Conservation (phyloP, 108 stramenopile genomes). For the Craspedostauros australis region DNA sequence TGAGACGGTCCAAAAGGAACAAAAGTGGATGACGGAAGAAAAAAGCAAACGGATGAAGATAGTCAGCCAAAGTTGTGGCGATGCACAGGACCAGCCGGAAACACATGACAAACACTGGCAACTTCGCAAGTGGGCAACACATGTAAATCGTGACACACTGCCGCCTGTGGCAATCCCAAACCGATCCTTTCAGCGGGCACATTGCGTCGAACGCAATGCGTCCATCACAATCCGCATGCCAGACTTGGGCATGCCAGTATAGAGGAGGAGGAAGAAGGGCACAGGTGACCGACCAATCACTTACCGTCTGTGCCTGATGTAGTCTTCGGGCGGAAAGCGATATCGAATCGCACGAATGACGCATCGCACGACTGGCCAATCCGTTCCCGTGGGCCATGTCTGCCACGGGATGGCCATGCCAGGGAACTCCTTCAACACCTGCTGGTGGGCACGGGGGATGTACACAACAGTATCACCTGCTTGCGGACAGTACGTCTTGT, state of each 20-base stretch:
- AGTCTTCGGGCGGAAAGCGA: constrained; percentile 73
- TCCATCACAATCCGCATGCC: no score
- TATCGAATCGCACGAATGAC: constrained; percentile 60
- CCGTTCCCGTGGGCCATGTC: constrained; percentile 53
- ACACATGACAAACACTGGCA: no score
- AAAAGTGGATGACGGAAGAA: no score
- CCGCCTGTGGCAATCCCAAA: no score
- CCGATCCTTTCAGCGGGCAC: no score
- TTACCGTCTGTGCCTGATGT: constrained; percentile 28
- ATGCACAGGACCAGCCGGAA: no score
- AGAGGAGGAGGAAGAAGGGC: not conserved
- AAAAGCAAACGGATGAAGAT: no score
- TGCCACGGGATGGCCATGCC: constrained; percentile 69
- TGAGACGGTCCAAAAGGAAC: no score
- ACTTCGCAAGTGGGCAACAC: no score
- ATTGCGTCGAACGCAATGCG: no score
- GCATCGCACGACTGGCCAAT: constrained; percentile 78
- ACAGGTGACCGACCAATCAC: not conserved
- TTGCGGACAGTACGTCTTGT: constrained; percentile 69
- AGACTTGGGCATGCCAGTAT: not conserved
- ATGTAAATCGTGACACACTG: no score
- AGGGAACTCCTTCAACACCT: constrained; percentile 55
- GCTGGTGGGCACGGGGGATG: constrained; percentile 75
- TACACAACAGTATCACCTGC: constrained; percentile 86
- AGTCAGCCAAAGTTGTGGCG: no score